These are phyloP conservation scores for Omphalotus olearius DNA, from an alignment of 1,284 basidiomycete species.

Conservation along the genomic window DNA sequence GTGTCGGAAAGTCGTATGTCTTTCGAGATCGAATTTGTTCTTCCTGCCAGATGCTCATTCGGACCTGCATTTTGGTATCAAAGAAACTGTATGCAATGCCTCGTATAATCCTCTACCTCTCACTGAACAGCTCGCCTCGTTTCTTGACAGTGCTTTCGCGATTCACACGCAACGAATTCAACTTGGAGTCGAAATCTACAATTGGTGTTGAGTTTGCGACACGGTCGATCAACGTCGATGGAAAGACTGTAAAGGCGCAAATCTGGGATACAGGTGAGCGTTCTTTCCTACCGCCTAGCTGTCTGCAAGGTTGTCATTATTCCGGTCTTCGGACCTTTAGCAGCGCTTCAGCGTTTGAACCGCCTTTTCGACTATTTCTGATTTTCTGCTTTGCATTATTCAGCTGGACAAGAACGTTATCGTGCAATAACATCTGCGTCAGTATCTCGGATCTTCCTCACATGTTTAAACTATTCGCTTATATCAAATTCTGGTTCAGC, in stretches of 20 bases:
- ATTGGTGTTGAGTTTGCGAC: slow-evolving; percentile 99
- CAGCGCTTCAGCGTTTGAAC: not conserved
- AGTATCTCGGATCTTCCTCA: slow-evolving; percentile 26
- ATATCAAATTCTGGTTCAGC: slow-evolving; percentile 33
- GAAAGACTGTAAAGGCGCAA: slow-evolving; percentile 98
- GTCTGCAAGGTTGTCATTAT: not conserved
- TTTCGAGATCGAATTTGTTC: slow-evolving; percentile 13
- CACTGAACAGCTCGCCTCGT: not conserved
- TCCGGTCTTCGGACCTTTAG: not conserved
- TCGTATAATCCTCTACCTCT: not conserved
- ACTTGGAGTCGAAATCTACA: slow-evolving; percentile 97
- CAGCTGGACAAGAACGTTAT: slow-evolving; percentile 98
- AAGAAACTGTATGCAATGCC: slow-evolving; percentile 34
- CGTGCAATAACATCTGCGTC: slow-evolving; percentile 97
- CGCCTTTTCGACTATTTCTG: not conserved
- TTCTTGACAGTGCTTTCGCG: slow-evolving; percentile 70
- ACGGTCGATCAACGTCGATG: slow-evolving; percentile 90
- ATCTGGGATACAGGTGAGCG: slow-evolving; percentile 96
- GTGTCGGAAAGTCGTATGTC: slow-evolving; percentile 95
- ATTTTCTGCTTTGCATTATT: slow-evolving; percentile 5
- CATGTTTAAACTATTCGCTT: slow-evolving; percentile 3
- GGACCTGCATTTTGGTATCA: not conserved
- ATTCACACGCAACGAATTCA: slow-evolving; percentile 99
- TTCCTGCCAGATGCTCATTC: slow-evolving; percentile 20
- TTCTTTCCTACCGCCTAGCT: not conserved